phyloP scores from a whole-genome alignment of 2,329 filamentous ascomycete species.

The Raffaelea arxii region DNA sequence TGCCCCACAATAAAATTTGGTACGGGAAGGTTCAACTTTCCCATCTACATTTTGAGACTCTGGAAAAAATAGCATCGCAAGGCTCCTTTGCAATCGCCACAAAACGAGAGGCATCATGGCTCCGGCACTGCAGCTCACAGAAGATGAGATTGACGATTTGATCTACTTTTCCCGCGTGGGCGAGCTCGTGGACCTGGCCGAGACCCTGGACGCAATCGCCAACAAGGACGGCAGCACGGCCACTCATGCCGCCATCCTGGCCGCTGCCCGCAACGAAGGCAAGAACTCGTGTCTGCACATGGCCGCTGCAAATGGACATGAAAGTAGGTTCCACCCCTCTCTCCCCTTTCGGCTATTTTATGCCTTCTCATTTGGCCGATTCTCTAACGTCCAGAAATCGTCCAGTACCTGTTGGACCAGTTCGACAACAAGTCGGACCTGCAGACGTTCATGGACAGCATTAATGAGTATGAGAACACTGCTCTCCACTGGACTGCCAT shows the following conservation, averaged over 20 bases:
- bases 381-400: constrained; percentile 26
- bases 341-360: not conserved
- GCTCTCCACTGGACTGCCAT: constrained; percentile 89
- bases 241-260: constrained; percentile 51
- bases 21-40: too few species aligned
- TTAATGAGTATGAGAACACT: constrained; percentile 81
- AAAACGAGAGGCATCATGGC: constrained; percentile 6
- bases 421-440: constrained; percentile 31
- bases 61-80: too few species aligned
- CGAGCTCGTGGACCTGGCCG: constrained; percentile 59
- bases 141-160: constrained; percentile 84
- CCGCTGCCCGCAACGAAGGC: constrained; percentile 60
- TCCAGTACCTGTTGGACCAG: constrained; percentile 31
- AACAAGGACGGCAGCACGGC: constrained; percentile 49
- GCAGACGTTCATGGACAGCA: constrained; percentile 51
- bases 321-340: constrained; percentile 44
- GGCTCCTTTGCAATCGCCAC: too few species aligned
- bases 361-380: not conserved
- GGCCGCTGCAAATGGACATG: constrained; percentile 82
- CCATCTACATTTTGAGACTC: too few species aligned
- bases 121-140: constrained; percentile 41
- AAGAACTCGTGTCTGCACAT: constrained; percentile 84
- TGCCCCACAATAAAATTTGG: too few species aligned
- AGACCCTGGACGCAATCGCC: constrained; percentile 48
- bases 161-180: constrained; percentile 77